Conservation (phyloP, 768 basidiomycete genomes). For the Hygrophorus pudorinus region DNA sequence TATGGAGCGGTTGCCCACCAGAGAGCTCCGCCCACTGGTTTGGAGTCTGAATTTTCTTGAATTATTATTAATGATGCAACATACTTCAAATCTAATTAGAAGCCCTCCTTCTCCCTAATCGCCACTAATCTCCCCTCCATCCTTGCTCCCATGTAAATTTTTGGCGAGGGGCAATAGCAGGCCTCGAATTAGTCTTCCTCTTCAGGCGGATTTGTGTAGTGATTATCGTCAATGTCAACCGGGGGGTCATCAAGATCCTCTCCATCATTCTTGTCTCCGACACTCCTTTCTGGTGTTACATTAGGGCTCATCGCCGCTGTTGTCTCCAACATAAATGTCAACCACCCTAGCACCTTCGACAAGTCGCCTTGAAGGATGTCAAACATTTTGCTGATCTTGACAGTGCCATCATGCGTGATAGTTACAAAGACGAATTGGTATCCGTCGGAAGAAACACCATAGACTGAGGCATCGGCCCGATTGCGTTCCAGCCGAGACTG, state of each 20-base stretch:
- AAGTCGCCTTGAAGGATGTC: conserved; percentile 7
- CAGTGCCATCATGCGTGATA: conserved; percentile 10
- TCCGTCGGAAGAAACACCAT: conserved; percentile 12
- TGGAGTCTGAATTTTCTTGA: no score
- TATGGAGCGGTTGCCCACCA: no score
- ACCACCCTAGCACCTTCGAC: conserved; percentile 9
- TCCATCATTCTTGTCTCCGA: not conserved
- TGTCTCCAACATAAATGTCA: conserved; percentile 7
- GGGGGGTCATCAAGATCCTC: not conserved
- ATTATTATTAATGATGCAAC: no score
- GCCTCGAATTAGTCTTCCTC: no score
- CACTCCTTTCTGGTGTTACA: conserved; percentile 2
- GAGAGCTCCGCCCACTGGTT: no score
- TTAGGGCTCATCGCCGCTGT: conserved; percentile 7
- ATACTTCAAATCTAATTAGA: no score
- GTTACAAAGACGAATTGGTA: conserved; percentile 9
- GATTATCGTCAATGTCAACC: conserved; percentile 2
- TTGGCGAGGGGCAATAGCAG: no score
- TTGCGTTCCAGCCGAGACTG: conserved; percentile 12
- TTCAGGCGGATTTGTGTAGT: conserved; percentile 9
- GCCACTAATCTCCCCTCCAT: no score
- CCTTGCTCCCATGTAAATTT: no score
- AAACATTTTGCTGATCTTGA: conserved; percentile 10
- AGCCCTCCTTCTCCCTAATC: no score
- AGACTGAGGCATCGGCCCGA: conserved; percentile 11